Conservation (phyloP, 2,329 filamentous ascomycete species). For the Paracamarosporium sp. region DNA sequence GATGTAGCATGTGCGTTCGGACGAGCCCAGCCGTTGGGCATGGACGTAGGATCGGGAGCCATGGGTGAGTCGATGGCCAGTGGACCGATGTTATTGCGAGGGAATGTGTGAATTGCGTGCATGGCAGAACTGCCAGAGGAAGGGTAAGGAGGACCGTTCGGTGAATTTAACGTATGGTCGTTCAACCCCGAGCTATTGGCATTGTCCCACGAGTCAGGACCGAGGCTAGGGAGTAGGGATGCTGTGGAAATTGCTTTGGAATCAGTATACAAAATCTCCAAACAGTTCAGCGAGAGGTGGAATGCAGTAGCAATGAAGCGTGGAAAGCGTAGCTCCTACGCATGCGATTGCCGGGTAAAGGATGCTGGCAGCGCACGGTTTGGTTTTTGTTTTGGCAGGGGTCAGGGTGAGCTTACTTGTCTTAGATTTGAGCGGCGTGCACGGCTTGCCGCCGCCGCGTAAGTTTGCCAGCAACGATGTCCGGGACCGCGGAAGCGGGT, state of each 20-base stretch:
- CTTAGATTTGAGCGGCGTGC: constrained; percentile 11
- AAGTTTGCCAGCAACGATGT: constrained; percentile 7
- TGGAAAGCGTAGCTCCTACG: constrained; percentile 10
- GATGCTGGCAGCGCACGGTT: constrained; percentile 7
- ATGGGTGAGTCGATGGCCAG: constrained; percentile 37
- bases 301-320: constrained; percentile 1
- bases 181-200: background rate
- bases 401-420: constrained; percentile 12
- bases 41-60: constrained; percentile 25
- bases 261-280: background rate
- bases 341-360: constrained; percentile 7
- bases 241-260: background rate
- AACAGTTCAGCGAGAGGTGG: background rate
- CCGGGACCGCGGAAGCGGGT: constrained; percentile 2
- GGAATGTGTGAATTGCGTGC: constrained; percentile 33
- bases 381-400: constrained; percentile 10
- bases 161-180: constrained; percentile 11
- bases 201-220: background rate
- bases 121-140: constrained; percentile 24
- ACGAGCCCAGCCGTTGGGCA: constrained; percentile 33
- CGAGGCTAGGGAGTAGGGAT: background rate
- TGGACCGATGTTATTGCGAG: constrained; percentile 40
- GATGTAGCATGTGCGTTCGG: constrained; percentile 32
- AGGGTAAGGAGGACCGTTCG: constrained; percentile 21
- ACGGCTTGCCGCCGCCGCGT: constrained; percentile 1